Base-by-base conservation (phyloP, 257 asterid species). In the Mitragyna speciosa region DNA sequence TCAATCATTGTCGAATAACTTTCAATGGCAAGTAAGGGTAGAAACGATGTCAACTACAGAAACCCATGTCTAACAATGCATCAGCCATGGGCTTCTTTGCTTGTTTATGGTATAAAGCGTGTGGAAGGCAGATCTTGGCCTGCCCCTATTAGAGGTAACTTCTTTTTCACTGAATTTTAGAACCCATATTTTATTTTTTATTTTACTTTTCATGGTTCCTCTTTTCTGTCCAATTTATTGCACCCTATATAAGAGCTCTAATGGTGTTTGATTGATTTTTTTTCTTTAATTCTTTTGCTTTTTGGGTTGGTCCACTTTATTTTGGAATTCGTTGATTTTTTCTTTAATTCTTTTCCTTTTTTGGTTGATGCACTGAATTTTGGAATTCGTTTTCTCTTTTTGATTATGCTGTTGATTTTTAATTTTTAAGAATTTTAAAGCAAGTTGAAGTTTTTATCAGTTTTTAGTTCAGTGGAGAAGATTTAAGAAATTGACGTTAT, bases 71-170 rank as follows among this genome's bases (percentile, higher is more conserved):
- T 95, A 17, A 95, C 98, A 39, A 90, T 95, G 98, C 98, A 95
- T 88, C 98, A 95, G 84, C 98, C 98, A 31, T 95, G 98, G 98
- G 98, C 98, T 77, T 93, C 97, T 87, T 78, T 95, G 78, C 97
- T 95, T 75, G 95, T 95, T 70, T 61, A 90, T 79, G 98, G 97
- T 77, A 95, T 95, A 84, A 95, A 95, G 80, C 96, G 98, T 76
- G 86, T 95, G 78, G 98, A 95, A 86, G 98, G 98, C 78, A 85
- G 98, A 85, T 95, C 98, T 76, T 95, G 98, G 98, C 96, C 95
- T 47, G 82, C 98, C 81, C 98, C 98, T 0, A 76, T 92, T 68
- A 83, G 88, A 86, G 98, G 98, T 94, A 78, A 39, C 8, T 77
- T 58, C 33, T 58, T 70, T 28, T 78, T 24, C 20, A 47, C 28